Evolutionary conservation across 148 eudicot species (phyloP), one percentile per base, ranked within the genome.

Genomic region (Diospyros lotus): DNA sequence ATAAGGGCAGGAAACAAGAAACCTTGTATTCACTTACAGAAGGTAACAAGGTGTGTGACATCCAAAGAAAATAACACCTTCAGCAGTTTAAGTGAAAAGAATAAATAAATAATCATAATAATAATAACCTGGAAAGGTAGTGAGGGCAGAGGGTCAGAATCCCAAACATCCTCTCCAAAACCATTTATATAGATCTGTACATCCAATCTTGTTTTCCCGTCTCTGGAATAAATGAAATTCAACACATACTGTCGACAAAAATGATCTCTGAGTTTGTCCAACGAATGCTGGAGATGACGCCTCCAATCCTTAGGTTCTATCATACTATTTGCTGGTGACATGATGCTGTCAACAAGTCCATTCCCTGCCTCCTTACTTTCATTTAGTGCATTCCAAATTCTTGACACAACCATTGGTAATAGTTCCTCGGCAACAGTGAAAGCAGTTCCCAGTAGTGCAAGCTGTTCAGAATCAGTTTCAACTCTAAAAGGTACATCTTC

Each of bases 381-480:
- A 80, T 82, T 87, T 63, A 86, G 76, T 74, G 85, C 84, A 73
- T 73, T 88, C 93, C 92, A 92, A 74, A 92, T 83, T 75, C 84
- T 84, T 4, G 96, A 92, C 17, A 89, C 87, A 69, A 86, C 91
- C 94, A 92, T 90, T 2, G 99, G 99, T 73, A 95, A 84, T 76
- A 92, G 81, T 80, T 90, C 97, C 66, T 95, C 99, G 5, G 90
- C 96, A 81, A 93, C 82, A 59, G 90, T 89, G 79, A 89, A 92
- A 55, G 96, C 97, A 76, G 89, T 87, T 78, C 99, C 96, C 80
- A 95, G 77, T 76, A 95, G 80, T 11, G 97, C 89, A 79, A 95
- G 94, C 81, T 95, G 99, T 76, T 95, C 93, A 45, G 99, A 90
- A 73, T 95, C 99, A 61, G 99, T 85, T 85, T 95, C 99, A 58